Conservation (phyloP, 345 rosid species). For the Brassica juncea region DNA sequence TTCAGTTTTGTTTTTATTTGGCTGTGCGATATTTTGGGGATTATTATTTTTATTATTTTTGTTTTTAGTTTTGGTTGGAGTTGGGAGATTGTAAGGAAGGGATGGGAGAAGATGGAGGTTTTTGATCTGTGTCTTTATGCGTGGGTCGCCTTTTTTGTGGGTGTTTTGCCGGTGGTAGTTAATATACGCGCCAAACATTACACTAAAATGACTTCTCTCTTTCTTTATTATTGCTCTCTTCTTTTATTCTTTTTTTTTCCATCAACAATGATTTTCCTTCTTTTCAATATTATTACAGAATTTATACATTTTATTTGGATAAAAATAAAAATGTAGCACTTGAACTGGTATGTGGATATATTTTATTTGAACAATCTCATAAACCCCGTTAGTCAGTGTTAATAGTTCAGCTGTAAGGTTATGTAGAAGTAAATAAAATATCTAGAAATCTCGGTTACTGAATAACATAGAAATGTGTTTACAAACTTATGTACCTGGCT, state of each 20-base stretch:
- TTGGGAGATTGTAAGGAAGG: conserved; percentile 7
- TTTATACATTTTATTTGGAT: too few relatives aligned
- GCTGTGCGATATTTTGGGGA: conserved; percentile 8
- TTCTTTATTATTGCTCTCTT: not conserved
- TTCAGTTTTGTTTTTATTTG: not conserved
- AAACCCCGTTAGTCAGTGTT: too few relatives aligned
- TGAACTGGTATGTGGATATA: not conserved
- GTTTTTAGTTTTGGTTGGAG: not conserved
- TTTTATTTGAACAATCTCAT: not conserved
- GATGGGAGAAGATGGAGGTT: conserved; percentile 27
- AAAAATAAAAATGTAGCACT: not conserved
- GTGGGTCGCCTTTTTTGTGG: conserved; percentile 38
- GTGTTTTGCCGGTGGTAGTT: conserved; percentile 45
- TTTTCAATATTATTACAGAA: too few relatives aligned
- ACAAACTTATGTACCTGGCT: not conserved
- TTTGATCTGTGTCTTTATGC: conserved; percentile 44
- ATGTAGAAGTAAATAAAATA: too few relatives aligned
- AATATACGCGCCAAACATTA: conserved; percentile 69
- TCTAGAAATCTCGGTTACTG: too few relatives aligned
- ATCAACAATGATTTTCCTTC: too few relatives aligned
- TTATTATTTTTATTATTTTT: conserved; percentile 23
- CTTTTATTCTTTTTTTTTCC: not conserved
- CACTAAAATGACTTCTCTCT: conserved; percentile 38
- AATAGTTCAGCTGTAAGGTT: too few relatives aligned
- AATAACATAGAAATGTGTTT: not conserved